phyloP scores from a whole-genome alignment of 495 filamentous ascomycete species.

The Penicillium macrosclerotiorum region DNA sequence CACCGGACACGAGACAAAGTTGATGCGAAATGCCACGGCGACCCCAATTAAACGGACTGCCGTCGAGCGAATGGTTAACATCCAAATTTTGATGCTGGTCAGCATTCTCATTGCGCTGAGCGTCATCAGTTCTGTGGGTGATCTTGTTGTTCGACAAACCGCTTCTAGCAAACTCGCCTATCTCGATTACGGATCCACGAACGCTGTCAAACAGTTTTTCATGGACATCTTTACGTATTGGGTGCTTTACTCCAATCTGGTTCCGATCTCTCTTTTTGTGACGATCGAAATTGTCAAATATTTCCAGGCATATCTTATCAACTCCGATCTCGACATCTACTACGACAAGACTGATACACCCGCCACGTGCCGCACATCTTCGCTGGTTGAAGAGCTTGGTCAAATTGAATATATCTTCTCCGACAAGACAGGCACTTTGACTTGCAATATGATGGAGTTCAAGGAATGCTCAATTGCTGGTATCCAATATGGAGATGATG shows the following conservation, averaged over 20 bases:
- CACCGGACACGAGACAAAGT: constrained; percentile 96
- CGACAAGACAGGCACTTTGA: constrained; percentile 98
- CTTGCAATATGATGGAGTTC: constrained; percentile 99
- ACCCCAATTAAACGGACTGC: constrained; percentile 96
- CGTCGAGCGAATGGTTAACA: constrained; percentile 89
- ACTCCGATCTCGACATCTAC: constrained; percentile 96
- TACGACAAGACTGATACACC: constrained; percentile 94
- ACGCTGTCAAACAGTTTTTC: constrained; percentile 77
- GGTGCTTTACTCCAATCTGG: constrained; percentile 96
- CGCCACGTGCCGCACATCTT: constrained; percentile 92
- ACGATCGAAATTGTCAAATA: constrained; percentile 98
- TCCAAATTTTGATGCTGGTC: constrained; percentile 87
- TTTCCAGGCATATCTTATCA: constrained; percentile 94
- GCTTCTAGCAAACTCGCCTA: constrained; percentile 61
- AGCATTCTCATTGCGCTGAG: constrained; percentile 80
- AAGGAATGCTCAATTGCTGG: constrained; percentile 90
- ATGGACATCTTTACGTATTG: constrained; percentile 97
- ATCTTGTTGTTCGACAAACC: constrained; percentile 73
- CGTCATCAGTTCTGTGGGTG: constrained; percentile 85
- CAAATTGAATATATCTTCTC: constrained; percentile 99
- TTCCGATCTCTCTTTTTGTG: constrained; percentile 96
- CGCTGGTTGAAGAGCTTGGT: constrained; percentile 93
- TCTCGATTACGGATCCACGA: constrained; percentile 59
- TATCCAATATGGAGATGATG: constrained; percentile 89
- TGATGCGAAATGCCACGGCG: constrained; percentile 98